Evolutionary conservation across 2,329 filamentous ascomycete genomes (phyloP).

Genomic region (Orbilia ellipsospora): DNA sequence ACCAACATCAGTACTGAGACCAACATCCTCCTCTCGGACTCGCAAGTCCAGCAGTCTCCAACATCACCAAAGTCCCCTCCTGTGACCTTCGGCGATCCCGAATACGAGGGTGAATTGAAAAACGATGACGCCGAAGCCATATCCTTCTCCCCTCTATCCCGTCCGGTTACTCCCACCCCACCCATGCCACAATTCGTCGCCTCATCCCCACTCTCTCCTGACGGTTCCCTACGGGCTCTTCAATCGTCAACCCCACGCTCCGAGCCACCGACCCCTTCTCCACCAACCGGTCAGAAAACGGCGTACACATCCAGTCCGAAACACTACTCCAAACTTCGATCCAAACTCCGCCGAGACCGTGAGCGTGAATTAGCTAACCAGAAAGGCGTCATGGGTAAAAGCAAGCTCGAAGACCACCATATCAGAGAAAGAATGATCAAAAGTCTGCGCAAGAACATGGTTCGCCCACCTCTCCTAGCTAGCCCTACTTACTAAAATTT

Average conservation of each 20-base stretch:
- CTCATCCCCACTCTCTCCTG: constrained; percentile 27
- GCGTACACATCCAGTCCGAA: constrained; percentile 26
- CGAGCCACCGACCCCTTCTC: not conserved
- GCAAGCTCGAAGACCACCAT: constrained; percentile 16
- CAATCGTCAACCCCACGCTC: constrained; percentile 5
- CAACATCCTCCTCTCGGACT: not conserved
- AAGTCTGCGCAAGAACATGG: constrained; percentile 23
- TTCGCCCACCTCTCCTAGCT: not conserved
- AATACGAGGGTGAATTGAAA: not conserved
- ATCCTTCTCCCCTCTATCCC: not conserved
- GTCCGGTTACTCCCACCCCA: constrained; percentile 15
- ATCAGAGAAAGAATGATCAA: constrained; percentile 29
- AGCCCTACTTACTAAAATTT: not conserved
- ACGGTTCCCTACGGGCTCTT: constrained; percentile 18
- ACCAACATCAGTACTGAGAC: not conserved
- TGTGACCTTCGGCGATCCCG: constrained; percentile 1
- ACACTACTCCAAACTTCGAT: constrained; percentile 38
- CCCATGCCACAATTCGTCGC: not conserved
- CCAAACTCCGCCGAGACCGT: constrained; percentile 41
- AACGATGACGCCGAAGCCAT: not conserved
- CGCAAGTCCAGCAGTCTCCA: constrained; percentile 7
- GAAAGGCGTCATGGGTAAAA: constrained; percentile 14
- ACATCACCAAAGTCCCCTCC: constrained; percentile 21
- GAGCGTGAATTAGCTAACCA: constrained; percentile 34
- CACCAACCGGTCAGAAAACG: constrained; percentile 19